phyloP scores from a whole-genome alignment of 352 stramenopile genomes.

The Achlya hypogyna region DNA sequence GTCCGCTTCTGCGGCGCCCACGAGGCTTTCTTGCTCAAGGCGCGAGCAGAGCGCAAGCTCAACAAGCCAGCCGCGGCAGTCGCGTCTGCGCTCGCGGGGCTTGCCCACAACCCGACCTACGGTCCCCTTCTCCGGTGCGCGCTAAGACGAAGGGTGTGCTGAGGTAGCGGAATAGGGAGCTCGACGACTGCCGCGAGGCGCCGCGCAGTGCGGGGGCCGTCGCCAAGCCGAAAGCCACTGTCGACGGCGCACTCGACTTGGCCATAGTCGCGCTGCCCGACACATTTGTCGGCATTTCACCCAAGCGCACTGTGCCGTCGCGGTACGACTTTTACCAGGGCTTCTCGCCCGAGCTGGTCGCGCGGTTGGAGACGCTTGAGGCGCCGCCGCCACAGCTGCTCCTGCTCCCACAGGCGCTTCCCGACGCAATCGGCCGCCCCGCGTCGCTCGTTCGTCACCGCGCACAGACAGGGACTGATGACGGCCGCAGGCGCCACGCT shows the following conservation, averaged over 20 bases:
- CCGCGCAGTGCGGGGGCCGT: not conserved
- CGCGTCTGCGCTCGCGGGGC: constrained; percentile 2
- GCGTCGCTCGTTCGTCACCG: not conserved
- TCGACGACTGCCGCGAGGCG: not conserved
- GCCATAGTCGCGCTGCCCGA: constrained; percentile 7
- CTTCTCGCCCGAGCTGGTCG: not conserved
- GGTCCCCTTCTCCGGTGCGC: not conserved
- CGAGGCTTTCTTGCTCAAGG: constrained; percentile 9
- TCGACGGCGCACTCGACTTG: not conserved
- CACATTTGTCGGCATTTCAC: not conserved
- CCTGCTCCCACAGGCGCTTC: not conserved
- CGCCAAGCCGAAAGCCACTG: not conserved
- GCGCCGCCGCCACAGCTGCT: not conserved
- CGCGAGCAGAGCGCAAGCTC: constrained; percentile 4
- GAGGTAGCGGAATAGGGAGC: not conserved
- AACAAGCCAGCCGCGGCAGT: constrained; percentile 11
- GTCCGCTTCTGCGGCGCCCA: constrained; percentile 2
- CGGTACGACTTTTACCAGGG: constrained; percentile 12
- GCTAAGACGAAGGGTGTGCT: not conserved
- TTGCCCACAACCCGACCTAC: not conserved
- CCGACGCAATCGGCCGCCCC: not conserved
- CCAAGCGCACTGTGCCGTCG: not conserved
- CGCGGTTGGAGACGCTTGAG: not conserved
- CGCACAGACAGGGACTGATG: not conserved
- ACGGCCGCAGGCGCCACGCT: not conserved